A percentile compares a stretch with the other conserved stretches of the same genome.
phyloP scores from a whole-genome alignment of 2,329 filamentous ascomycete species.

The Penicillium corylophilum region DNA sequence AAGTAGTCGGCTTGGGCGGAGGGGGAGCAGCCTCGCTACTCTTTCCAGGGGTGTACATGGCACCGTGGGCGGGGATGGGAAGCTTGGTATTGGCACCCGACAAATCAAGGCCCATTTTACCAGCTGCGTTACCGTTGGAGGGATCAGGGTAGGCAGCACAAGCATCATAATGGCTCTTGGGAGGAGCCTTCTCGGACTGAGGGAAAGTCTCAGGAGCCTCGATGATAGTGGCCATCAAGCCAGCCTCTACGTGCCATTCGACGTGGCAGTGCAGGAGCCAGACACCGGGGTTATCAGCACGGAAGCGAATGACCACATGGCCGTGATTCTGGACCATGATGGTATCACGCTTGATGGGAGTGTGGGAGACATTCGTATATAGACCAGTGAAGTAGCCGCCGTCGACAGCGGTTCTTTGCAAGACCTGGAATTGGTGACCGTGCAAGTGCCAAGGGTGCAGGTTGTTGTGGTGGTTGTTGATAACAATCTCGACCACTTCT shows the following conservation, averaged over 20 bases:
- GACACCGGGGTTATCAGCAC: conserved; percentile 37
- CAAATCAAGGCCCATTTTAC: conserved; percentile 18
- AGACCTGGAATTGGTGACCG: conserved; percentile 53
- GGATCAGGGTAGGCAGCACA: conserved; percentile 25
- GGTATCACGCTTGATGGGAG: conserved; percentile 34
- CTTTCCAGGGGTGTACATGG: conserved; percentile 12
- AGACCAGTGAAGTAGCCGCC: conserved; percentile 30
- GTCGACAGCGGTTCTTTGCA: conserved; percentile 30
- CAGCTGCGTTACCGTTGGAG: conserved; percentile 25
- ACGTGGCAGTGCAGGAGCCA: conserved; percentile 40
- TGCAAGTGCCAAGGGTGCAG: conserved; percentile 53
- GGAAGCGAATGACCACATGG: conserved; percentile 35
- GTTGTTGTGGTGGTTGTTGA: conserved; percentile 37
- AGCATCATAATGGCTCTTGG: conserved; percentile 21
- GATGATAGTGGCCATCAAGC: conserved; percentile 33
- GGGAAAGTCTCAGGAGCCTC: conserved; percentile 32
- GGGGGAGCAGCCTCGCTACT: background rate
- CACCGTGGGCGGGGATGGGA: conserved; percentile 11
- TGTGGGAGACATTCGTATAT: conserved; percentile 24
- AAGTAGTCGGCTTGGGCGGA: background rate
- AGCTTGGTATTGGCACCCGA: conserved; percentile 13
- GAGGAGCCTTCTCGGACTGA: conserved; percentile 13
- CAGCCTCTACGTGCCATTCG: conserved; percentile 36
- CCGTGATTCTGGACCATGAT: conserved; percentile 35
- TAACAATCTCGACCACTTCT: conserved; percentile 42